phyloP scores from a whole-genome alignment of 2,329 filamentous ascomycete genomes.

The Berkeleyomyces basicola region DNA sequence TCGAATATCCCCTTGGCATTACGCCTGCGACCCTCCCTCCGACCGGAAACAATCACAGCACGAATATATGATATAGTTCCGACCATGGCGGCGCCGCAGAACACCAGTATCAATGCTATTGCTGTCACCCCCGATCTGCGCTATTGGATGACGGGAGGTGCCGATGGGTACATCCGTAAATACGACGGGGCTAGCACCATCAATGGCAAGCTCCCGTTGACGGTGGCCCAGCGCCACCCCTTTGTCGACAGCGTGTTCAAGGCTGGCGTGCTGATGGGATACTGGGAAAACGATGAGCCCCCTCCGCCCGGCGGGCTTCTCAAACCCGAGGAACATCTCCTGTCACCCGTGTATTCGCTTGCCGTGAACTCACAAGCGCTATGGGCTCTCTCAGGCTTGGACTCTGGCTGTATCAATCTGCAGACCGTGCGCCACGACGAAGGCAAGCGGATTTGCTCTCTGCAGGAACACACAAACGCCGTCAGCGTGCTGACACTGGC shows the following conservation, averaged over 20 bases:
- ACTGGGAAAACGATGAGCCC: constrained; percentile 95
- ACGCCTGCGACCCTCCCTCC: constrained; percentile 40
- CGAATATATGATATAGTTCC: constrained; percentile 85
- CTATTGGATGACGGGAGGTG: constrained; percentile 87
- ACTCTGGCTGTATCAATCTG: constrained; percentile 82
- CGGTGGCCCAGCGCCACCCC: constrained; percentile 86
- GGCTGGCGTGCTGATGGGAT: constrained; percentile 82
- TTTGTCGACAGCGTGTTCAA: constrained; percentile 97
- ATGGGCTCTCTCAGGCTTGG: constrained; percentile 80
- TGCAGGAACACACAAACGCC: constrained; percentile 75
- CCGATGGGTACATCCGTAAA: constrained; percentile 90
- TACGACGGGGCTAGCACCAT: constrained; percentile 92
- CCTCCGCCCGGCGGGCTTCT: constrained; percentile 21
- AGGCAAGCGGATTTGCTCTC: constrained; percentile 67
- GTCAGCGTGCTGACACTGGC: constrained; percentile 75
- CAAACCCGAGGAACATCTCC: constrained; percentile 40
- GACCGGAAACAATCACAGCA: constrained; percentile 64
- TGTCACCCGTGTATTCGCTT: constrained; percentile 90
- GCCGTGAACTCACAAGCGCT: constrained; percentile 79
- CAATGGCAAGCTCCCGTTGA: constrained; percentile 84
- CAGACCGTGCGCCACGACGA: constrained; percentile 90
- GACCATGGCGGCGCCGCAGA: constrained; percentile 89
- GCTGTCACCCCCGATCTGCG: constrained; percentile 84
- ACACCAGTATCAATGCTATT: constrained; percentile 87
- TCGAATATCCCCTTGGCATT: constrained; percentile 13